Evolutionary conservation across 208 protist genomes (phyloP).

Genomic region (Leishmania tarentolae): DNA sequence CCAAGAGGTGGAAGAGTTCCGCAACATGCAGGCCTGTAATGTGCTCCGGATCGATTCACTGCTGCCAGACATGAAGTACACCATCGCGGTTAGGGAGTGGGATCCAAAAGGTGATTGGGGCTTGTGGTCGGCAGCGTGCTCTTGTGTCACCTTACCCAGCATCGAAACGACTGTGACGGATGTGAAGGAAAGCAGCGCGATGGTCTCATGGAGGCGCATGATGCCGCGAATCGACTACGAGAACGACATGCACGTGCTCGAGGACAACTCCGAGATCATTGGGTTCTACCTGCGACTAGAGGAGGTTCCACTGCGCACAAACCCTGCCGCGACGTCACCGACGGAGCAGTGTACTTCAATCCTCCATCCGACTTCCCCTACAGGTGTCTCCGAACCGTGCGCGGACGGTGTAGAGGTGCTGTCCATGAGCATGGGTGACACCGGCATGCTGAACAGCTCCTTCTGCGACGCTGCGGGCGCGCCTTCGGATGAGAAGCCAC

Average conservation of each 20-base stretch:
- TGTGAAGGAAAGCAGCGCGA: slow-evolving; percentile 83
- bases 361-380: background rate
- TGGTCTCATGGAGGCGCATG: slow-evolving; percentile 64
- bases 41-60: slow-evolving; percentile 81
- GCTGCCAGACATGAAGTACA: slow-evolving; percentile 88
- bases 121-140: slow-evolving; percentile 80
- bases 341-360: background rate
- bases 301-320: slow-evolving; percentile 47
- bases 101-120: slow-evolving; percentile 90
- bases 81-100: slow-evolving; percentile 89
- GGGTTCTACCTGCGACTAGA: slow-evolving; percentile 76
- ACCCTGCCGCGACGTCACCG: background rate
- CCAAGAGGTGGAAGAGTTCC: slow-evolving; percentile 64
- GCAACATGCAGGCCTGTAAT: slow-evolving; percentile 75
- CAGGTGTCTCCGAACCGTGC: background rate
- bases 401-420: slow-evolving; percentile 9
- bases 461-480: slow-evolving; percentile 11
- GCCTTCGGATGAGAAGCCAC: slow-evolving; percentile 16
- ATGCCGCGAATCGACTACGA: slow-evolving; percentile 79
- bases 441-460: slow-evolving; percentile 19
- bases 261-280: slow-evolving; percentile 69
- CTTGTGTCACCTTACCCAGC: slow-evolving; percentile 82
- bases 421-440: slow-evolving; percentile 20
- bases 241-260: slow-evolving; percentile 85
- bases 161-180: slow-evolving; percentile 63